Percentiles rank a stretch among this genome's conserved stretches.
Evolutionary conservation across 768 basidiomycete genomes (phyloP).

Genomic region (Pleurotus citrinopileatus): DNA sequence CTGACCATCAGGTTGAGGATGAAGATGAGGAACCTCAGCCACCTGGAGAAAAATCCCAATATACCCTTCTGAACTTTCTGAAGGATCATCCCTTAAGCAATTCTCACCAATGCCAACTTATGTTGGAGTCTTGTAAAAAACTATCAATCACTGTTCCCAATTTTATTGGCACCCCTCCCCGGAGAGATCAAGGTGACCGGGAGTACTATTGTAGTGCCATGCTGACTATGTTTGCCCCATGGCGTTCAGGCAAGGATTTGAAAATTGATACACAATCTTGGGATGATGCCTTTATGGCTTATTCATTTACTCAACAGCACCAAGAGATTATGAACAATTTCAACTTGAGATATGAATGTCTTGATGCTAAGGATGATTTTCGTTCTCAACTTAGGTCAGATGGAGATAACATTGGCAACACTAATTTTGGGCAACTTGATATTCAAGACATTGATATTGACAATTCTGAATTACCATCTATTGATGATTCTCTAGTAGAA

Average conservation of each 20-base stretch:
- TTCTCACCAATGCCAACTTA: too few species aligned
- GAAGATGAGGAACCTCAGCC: too few species aligned
- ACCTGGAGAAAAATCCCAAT: too few species aligned
- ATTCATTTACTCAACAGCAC: slow-evolving; percentile 17
- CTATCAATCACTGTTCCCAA: slow-evolving; percentile 19
- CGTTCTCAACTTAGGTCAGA: background rate
- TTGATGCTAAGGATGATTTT: slow-evolving; percentile 32
- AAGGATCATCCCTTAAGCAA: too few species aligned
- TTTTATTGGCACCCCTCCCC: slow-evolving; percentile 27
- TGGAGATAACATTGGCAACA: background rate
- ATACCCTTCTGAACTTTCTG: too few species aligned
- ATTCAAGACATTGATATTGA: background rate
- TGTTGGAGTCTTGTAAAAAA: too few species aligned
- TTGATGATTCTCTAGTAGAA: too few species aligned
- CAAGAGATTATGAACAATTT: slow-evolving; percentile 14
- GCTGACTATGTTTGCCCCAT: slow-evolving; percentile 28
- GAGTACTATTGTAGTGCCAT: slow-evolving; percentile 29
- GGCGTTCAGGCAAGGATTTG: slow-evolving; percentile 24
- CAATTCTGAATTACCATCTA: too few species aligned
- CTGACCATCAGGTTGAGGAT: too few species aligned
- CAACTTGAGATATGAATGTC: slow-evolving; percentile 32
- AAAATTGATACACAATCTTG: slow-evolving; percentile 18
- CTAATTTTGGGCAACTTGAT: background rate
- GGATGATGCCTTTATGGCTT: slow-evolving; percentile 24
- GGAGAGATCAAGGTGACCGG: slow-evolving; percentile 26